phyloP scores from a whole-genome alignment of 257 asterid genomes.

The Solanum ossicruentum region DNA sequence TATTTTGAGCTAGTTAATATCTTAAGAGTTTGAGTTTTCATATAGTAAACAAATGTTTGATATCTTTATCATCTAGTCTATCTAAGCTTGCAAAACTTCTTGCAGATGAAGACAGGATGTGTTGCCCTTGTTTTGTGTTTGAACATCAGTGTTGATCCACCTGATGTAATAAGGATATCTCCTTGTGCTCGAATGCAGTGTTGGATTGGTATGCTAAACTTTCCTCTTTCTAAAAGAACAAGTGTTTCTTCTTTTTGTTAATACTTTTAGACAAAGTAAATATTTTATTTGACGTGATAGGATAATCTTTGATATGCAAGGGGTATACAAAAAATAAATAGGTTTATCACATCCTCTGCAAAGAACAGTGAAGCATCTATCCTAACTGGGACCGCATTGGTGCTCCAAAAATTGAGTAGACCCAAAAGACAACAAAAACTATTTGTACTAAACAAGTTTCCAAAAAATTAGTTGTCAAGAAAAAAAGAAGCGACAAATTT shows the following conservation, averaged over 20 bases:
- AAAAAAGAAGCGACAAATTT: too few relatives aligned
- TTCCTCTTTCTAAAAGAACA: background rate
- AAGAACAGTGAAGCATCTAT: background rate
- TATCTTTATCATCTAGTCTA: background rate
- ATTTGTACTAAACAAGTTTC: background rate
- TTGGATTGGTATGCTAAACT: slow-evolving; percentile 71
- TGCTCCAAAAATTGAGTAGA: background rate
- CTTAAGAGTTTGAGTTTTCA: background rate
- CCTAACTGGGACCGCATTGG: background rate
- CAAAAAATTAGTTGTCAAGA: too few relatives aligned
- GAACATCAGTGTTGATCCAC: slow-evolving; percentile 87
- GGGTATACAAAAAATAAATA: background rate
- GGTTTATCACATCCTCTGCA: background rate
- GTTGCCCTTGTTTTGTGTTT: slow-evolving; percentile 92
- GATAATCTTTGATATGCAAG: background rate
- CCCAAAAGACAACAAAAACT: background rate
- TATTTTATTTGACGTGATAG: background rate
- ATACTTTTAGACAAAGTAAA: background rate
- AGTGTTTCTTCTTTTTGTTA: background rate
- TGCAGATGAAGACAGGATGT: slow-evolving; percentile 99
- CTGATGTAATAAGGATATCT: slow-evolving; percentile 94
- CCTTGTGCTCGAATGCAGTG: slow-evolving; percentile 99
- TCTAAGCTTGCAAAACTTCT: background rate
- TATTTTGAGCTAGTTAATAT: background rate
- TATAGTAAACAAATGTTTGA: background rate